Base-by-base conservation (phyloP, 2,329 filamentous ascomycete species). In the Davidsoniella eucalypti region DNA sequence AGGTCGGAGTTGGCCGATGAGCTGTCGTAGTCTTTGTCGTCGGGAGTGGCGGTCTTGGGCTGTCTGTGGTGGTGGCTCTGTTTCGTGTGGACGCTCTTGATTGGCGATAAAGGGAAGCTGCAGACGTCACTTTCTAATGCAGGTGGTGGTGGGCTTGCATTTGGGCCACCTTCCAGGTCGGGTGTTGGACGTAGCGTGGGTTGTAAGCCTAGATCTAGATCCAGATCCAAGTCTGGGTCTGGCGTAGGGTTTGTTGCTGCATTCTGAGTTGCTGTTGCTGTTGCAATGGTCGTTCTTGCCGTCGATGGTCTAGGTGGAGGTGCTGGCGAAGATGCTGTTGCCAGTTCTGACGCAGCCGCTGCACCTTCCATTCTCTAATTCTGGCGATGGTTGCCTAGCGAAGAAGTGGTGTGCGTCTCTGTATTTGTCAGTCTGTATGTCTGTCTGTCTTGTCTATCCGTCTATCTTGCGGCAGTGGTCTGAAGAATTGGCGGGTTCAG, bases 311-410 rank as follows among this genome's bases (percentile, higher is more conserved):
- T 8, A 9, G 26, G 26, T 33, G 26, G 26, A 33, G 26, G 26
- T 33, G 26, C 44, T 36, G 41, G 26, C 10, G 26, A 12, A 33
- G 26, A 12, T 33, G 26, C 44, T 36, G 41, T 25, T 43, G 17
- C 26, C 41, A 18, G 17, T 8, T 44, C 23, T 33, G 26, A 7
- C 26, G 10, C 26, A 33, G 26, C 6, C 26, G 26, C 26, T 29
- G 44, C 44, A 23, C 36, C 44, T 25, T 26, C 44, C 44, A 47
- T 47, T 21, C 38, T 47, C 36, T 18, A 23, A 12, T 33, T 47
- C 16, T 47, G 14, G 17, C 16, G 10, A 21, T 47, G 14, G 33
- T 37, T 37, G 5, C 26, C 26, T 33, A 12, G 26, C 7, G 26
- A 33, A 33, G 26, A 33, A 33, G 7, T 9, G 26, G 26, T 33